These are phyloP conservation scores for Colletotrichum limetticola DNA, from an alignment of 2,329 filamentous ascomycete genomes.

Conservation along the genomic window DNA sequence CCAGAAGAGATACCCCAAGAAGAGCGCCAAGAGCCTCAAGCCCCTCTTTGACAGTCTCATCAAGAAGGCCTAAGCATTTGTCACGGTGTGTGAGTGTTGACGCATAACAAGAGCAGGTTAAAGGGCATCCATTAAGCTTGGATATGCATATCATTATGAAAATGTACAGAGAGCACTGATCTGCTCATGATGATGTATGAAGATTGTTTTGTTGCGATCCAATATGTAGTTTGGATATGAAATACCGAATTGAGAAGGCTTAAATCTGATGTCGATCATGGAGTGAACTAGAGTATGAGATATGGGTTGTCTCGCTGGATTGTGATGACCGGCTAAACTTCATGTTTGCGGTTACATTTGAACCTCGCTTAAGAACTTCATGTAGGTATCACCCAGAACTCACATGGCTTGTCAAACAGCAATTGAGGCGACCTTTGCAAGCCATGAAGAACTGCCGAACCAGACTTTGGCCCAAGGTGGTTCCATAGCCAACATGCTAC, in stretches of 20 bases:
- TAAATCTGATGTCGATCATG: not conserved
- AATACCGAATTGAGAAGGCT: not conserved
- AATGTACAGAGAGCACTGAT: slow-evolving; percentile 4
- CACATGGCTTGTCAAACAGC: too few relatives aligned
- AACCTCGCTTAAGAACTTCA: too few relatives aligned
- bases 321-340: not conserved
- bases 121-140: not conserved
- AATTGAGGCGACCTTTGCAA: too few relatives aligned
- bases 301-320: not conserved
- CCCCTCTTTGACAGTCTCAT: slow-evolving; percentile 78
- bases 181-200: slow-evolving; percentile 24
- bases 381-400: too few relatives aligned
- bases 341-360: not conserved
- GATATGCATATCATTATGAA: slow-evolving; percentile 16
- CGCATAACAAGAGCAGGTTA: not conserved
- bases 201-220: slow-evolving; percentile 1
- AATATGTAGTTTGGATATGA: slow-evolving; percentile 5
- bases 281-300: not conserved
- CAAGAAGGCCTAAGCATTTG: slow-evolving; percentile 61
- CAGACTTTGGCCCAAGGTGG: not conserved
- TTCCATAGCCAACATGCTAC: not conserved
- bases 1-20: slow-evolving; percentile 85
- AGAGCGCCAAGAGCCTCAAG: slow-evolving; percentile 79
- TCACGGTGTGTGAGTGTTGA: not conserved
- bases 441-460: slow-evolving; percentile 6